Percentiles rank a stretch among this genome's conserved stretches.
These are phyloP conservation scores for Nitzschia palea DNA, from an alignment of 108 stramenopile genomes.

Conservation along the genomic window DNA sequence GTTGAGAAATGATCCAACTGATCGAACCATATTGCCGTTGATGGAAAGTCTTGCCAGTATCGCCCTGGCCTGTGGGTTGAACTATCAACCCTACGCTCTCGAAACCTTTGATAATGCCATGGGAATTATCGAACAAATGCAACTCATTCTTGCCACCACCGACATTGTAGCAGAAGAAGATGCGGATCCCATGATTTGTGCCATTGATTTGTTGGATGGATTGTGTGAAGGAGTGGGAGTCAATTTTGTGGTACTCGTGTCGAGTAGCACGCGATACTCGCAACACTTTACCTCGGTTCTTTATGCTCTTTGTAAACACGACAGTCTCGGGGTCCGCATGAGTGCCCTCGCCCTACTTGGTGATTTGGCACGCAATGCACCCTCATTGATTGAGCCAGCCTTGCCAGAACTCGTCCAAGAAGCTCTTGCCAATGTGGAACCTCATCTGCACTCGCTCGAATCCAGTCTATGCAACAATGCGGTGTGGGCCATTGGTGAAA, in stretches of 20 bases:
- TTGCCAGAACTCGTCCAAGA: conserved; percentile 64
- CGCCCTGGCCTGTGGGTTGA: conserved; percentile 69
- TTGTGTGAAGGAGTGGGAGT: conserved; percentile 85
- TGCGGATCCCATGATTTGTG: conserved; percentile 90
- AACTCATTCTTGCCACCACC: conserved; percentile 59
- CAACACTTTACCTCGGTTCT: conserved; percentile 68
- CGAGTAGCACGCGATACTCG: conserved; percentile 67
- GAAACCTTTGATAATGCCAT: conserved; percentile 82
- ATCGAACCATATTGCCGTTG: conserved; percentile 78
- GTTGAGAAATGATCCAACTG: conserved; percentile 64
- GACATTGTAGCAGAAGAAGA: conserved; percentile 69
- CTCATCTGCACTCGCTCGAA: conserved; percentile 32
- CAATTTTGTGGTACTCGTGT: conserved; percentile 73
- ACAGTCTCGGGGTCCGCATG: conserved; percentile 80
- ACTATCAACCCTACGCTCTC: conserved; percentile 83
- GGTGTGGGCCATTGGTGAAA: conserved; percentile 92
- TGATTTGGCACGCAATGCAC: conserved; percentile 85
- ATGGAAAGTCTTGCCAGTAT: conserved; percentile 89
- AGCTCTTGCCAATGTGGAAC: conserved; percentile 62
- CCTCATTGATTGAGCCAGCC: conserved; percentile 69
- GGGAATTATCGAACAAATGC: conserved; percentile 73
- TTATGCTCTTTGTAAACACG: conserved; percentile 54
- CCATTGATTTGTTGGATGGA: conserved; percentile 88
- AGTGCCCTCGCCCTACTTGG: conserved; percentile 89
- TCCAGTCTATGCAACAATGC: conserved; percentile 87